Percentiles rank a stretch among this genome's conserved stretches.
phyloP scores from a whole-genome alignment of 2,329 filamentous ascomycete genomes.

The Allantophomopsis cytisporea region DNA sequence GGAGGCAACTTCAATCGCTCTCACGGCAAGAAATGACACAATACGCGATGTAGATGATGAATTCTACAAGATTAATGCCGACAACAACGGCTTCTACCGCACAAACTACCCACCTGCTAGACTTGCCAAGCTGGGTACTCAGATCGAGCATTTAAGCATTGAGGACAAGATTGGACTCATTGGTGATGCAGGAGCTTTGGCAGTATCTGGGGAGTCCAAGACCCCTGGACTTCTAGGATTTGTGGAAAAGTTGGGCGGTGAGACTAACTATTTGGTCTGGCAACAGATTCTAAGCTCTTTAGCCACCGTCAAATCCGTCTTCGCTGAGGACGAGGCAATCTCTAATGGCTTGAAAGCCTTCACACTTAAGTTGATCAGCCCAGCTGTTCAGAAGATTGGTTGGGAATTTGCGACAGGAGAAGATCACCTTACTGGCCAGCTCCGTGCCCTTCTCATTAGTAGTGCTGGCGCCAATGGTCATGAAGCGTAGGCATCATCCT shows the following conservation, averaged over 20 bases:
- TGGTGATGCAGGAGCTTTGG: slow-evolving; percentile 79
- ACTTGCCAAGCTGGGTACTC: slow-evolving; percentile 65
- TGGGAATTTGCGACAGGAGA: slow-evolving; percentile 74
- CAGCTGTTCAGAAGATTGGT: slow-evolving; percentile 65
- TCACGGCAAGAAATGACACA: slow-evolving; percentile 66
- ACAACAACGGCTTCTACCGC: slow-evolving; percentile 81
- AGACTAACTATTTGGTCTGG: slow-evolving; percentile 83
- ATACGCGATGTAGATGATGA: slow-evolving; percentile 60
- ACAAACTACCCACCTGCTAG: slow-evolving; percentile 86
- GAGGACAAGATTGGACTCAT: slow-evolving; percentile 90
- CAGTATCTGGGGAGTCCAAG: slow-evolving; percentile 72
- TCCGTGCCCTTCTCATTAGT: slow-evolving; percentile 69
- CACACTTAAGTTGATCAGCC: slow-evolving; percentile 60
- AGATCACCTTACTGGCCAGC: slow-evolving; percentile 67
- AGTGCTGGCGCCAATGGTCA: slow-evolving; percentile 68
- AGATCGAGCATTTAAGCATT: slow-evolving; percentile 61
- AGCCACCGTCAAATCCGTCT: slow-evolving; percentile 68
- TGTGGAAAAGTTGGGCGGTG: slow-evolving; percentile 68
- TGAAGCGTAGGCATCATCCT: slow-evolving; percentile 42
- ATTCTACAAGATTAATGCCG: slow-evolving; percentile 91
- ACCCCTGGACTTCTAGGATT: slow-evolving; percentile 75
- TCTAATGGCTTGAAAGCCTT: slow-evolving; percentile 66
- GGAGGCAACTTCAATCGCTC: slow-evolving; percentile 48
- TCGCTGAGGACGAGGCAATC: slow-evolving; percentile 61
- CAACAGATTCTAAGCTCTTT: slow-evolving; percentile 70